Evolutionary conservation across 768 basidiomycete species (phyloP), one percentile per base, ranked within the genome.

Genomic region (Pulveroboletus sp.): DNA sequence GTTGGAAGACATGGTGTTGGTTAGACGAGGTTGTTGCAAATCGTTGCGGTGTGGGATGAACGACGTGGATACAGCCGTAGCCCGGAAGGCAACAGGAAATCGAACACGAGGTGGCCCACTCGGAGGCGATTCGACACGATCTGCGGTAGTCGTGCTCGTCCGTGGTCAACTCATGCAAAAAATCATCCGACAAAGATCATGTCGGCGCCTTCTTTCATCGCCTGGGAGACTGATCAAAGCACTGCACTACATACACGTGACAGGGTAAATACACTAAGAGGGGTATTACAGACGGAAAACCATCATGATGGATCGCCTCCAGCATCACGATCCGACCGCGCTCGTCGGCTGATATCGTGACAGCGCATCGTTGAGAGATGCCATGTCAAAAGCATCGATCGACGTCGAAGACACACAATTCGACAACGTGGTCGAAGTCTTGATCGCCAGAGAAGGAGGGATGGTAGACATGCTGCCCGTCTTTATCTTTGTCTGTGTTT

Each of bases 1-100:
- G 56, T 45, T 65, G 14, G 67, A 68, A n/a, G 66, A 69, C 66
- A 69, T 68, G 53, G 29, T 42, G 13, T 32, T 26, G 41, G 50
- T 17, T 31, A 24, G 45, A 37, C 6, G 50, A 38, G 29, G 30
- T 23, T 36, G 45, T 38, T 43, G 30, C 43, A 29, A 24, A 23
- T 43, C 4, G 55, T 34, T 13, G 51, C 50, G 45, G 49, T 41
- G 19, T 31, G 5, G 32, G 43, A 14, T 22, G 17, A 36, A 24
- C 42, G 14, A 22, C 29, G 57, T 51, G 51, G 49, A 53, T 42
- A 32, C 27, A 34, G 41, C 42, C 37, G 47, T 22, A n/a, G 29
- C 24, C 31, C 26, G 22, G 22, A 49, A 19, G 37, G 42, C 34
- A 35, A 23, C n/a, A 50, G 61, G 50, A 60, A 50, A 55, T 52